A percentile compares a stretch with the other conserved stretches of the same genome.
These are phyloP conservation scores for Lichtheimia hyalospora DNA, from an alignment of 371 early-diverging fungal species.

Conservation along the genomic window DNA sequence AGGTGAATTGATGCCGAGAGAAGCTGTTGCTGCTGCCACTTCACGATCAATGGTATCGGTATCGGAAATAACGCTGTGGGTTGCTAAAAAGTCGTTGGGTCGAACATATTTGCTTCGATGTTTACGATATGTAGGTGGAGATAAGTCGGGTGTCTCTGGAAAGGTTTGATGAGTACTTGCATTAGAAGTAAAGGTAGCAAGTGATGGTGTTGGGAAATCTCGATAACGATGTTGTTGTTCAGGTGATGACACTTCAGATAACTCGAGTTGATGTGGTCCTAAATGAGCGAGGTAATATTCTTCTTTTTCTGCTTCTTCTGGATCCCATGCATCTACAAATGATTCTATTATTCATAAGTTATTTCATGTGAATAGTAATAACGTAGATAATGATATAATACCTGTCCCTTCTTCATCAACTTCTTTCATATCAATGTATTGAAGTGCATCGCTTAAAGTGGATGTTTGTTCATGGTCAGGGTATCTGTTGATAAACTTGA, in stretches of 20 bases:
- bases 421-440: slow-evolving; percentile 11
- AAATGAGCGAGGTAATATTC: slow-evolving; percentile 8
- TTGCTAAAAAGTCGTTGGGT: slow-evolving; percentile 25
- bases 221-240: slow-evolving; percentile 8
- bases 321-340: slow-evolving; percentile 18
- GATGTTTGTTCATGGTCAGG: slow-evolving; percentile 20
- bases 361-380: not conserved
- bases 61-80: slow-evolving; percentile 26
- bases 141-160: slow-evolving; percentile 18
- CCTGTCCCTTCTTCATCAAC: not conserved
- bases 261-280: slow-evolving; percentile 13
- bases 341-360: not conserved
- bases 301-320: slow-evolving; percentile 14
- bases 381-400: not conserved
- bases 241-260: slow-evolving; percentile 7
- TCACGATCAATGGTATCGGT: slow-evolving; percentile 43
- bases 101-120: slow-evolving; percentile 12
- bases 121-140: slow-evolving; percentile 5
- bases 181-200: slow-evolving; percentile 6
- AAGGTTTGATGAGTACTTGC: slow-evolving; percentile 2
- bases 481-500: slow-evolving; percentile 19
- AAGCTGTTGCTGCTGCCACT: slow-evolving; percentile 38
- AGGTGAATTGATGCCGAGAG: slow-evolving; percentile 20
- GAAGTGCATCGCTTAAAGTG: slow-evolving; percentile 8
- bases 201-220: not conserved